Evolutionary conservation across 106 monocot species (phyloP).

Genomic region (Allium fistulosum): DNA sequence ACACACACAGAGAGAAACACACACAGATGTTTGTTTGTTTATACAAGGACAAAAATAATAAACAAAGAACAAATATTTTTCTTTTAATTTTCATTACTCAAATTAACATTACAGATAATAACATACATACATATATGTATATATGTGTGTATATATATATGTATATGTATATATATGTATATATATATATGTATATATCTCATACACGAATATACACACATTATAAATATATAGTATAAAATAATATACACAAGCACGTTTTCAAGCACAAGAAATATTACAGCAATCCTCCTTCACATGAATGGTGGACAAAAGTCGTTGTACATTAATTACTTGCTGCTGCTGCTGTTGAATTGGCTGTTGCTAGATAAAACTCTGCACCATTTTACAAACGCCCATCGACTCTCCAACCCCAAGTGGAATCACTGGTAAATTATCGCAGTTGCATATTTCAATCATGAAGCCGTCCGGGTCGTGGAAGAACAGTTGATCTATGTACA

Average conservation of each 20-base stretch:
- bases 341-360: neutral
- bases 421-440: constrained; percentile 74
- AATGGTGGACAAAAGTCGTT: constrained; percentile 1
- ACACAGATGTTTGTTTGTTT: no score
- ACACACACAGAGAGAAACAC: no score
- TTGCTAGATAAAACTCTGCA: neutral
- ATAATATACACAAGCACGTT: neutral
- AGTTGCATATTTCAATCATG: constrained; percentile 99
- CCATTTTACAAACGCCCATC: constrained; percentile 33
- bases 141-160: no score
- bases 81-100: no score
- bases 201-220: no score
- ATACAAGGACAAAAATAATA: no score
- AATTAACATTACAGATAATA: no score
- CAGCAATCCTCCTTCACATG: constrained; percentile 1
- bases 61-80: no score
- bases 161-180: no score
- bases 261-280: constrained; percentile 8
- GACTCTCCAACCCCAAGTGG: constrained; percentile 25
- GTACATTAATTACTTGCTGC: constrained; percentile 1
- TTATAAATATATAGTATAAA: no score
- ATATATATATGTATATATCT: no score
- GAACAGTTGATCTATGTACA: constrained; percentile 79
- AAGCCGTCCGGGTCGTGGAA: constrained; percentile 96
- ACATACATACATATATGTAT: no score